Evolutionary conservation across 495 filamentous ascomycete species (phyloP), one percentile per base, ranked within the genome.

Genomic region (Hypoxylon crocopeplum): DNA sequence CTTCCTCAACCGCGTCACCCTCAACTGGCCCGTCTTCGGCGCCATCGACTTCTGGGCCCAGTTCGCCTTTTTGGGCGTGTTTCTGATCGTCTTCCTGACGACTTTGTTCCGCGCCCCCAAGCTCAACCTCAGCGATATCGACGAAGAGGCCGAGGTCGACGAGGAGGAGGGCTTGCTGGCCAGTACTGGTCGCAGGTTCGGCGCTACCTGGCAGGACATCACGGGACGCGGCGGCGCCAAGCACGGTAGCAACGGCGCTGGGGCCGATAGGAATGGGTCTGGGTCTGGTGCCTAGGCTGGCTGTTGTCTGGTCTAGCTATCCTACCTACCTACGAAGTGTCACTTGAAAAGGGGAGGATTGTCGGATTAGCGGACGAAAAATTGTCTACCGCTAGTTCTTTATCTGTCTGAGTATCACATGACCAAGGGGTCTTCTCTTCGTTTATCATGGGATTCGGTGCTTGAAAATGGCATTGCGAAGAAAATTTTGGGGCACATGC

Each of bases 1-100:
- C 0, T 96, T 98, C 75, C 77, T 98, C 48, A 97, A 98, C 69
- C 86, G 92, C 24, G 82, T 97, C 30, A 95, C 90, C n/a, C 77
- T 98, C 56, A 94, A 93, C 74, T 98, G 92, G 79, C 93, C 95
- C 12, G 89, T 96, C 67, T 96, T 98, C 73, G 94, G 94, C n/a
- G 88, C 84, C 27, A 78, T 98, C 10, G 82, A 88, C 54, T 98
- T 98, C 75, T 98, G 92, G 93, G 89, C 90, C 0, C 95, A 98
- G 68, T 97, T 96, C 65, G 86, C 80, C 10, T 98, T 98, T 74
- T 73, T 98, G 38, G 91, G 79, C 15, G 77, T 97, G 11, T 96
- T 94, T 74, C 67, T 95, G 6, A 74, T 95, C 46, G 83, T 94
- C 22, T 86, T 93, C 56, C 33, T 90, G 27, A 87, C 85, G 1